Conservation (phyloP, 768 basidiomycete genomes). For the Serpula lacrymans region DNA sequence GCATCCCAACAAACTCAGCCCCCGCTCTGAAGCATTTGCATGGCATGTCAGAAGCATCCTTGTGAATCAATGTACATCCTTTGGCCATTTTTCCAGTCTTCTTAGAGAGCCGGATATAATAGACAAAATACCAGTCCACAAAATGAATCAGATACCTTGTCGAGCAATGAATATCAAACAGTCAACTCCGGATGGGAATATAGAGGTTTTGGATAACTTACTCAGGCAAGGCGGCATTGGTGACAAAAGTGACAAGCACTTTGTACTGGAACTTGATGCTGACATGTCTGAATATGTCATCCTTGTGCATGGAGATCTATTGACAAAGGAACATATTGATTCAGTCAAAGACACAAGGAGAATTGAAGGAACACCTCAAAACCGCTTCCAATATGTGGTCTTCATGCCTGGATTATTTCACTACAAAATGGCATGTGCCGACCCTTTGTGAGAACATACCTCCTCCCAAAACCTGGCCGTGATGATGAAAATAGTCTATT, state of each 20-base stretch:
- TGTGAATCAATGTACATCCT: no score
- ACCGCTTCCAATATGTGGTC: slow-evolving; percentile 16
- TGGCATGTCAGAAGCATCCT: neutral
- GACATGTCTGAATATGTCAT: slow-evolving; percentile 10
- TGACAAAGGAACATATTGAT: no score
- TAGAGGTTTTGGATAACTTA: slow-evolving; percentile 8
- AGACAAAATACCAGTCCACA: slow-evolving; percentile 20
- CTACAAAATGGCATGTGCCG: slow-evolving; percentile 28
- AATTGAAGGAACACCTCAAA: slow-evolving; percentile 14
- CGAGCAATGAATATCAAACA: slow-evolving; percentile 16
- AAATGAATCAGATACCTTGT: slow-evolving; percentile 17
- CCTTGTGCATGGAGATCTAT: slow-evolving; percentile 20
- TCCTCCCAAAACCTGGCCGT: slow-evolving; percentile 12
- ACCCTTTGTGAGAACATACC: slow-evolving; percentile 23
- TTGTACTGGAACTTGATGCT: neutral
- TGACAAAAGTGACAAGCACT: slow-evolving; percentile 5
- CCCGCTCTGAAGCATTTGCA: neutral
- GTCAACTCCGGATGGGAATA: slow-evolving; percentile 13
- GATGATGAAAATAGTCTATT: slow-evolving; percentile 15
- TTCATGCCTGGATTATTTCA: slow-evolving; percentile 26
- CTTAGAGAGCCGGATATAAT: slow-evolving; percentile 21
- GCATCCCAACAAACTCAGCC: neutral
- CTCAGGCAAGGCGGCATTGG: slow-evolving; percentile 5
- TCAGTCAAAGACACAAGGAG: slow-evolving; percentile 1
- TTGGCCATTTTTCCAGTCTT: neutral